phyloP scores from a whole-genome alignment of 768 basidiomycete genomes.

The Trichaptum fuscoviolaceum region DNA sequence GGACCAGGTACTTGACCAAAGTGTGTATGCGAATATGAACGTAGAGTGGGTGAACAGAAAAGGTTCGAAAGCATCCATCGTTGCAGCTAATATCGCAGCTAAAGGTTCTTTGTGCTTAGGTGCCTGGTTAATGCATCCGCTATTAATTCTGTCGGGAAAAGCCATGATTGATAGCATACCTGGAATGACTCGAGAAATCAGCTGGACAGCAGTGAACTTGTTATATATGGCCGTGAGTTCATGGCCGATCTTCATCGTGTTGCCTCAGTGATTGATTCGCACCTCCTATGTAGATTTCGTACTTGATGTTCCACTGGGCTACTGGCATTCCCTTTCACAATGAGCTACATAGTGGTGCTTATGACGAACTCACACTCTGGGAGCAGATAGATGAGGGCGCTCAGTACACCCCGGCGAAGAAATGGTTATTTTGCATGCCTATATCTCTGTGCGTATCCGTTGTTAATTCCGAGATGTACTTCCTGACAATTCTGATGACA shows the following conservation, averaged over 20 bases:
- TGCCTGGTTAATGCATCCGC: constrained; percentile 96
- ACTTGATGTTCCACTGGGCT: constrained; percentile 98
- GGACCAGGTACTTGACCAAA: constrained; percentile 76
- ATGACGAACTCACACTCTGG: constrained; percentile 97
- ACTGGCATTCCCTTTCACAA: constrained; percentile 95
- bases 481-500: constrained; percentile 10
- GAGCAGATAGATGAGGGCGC: constrained; percentile 99
- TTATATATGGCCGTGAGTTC: constrained; percentile 80
- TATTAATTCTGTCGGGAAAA: constrained; percentile 87
- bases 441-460: constrained; percentile 68
- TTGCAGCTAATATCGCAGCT: not conserved
- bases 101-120: constrained; percentile 40
- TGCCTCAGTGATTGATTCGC: constrained; percentile 2
- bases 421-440: constrained; percentile 90
- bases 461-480: not conserved
- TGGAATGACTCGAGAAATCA: constrained; percentile 88
- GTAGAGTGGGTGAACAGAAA: constrained; percentile 94
- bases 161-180: constrained; percentile 91
- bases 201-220: constrained; percentile 93
- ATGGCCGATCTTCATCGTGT: not conserved
- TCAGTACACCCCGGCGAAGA: constrained; percentile 97
- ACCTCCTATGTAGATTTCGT: constrained; percentile 60
- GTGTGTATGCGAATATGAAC: constrained; percentile 78
- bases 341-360: constrained; percentile 84
- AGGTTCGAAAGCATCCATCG: constrained; percentile 39